Base-by-base conservation (phyloP, 2,329 filamentous ascomycete species). In the Verticillium klebahnii region DNA sequence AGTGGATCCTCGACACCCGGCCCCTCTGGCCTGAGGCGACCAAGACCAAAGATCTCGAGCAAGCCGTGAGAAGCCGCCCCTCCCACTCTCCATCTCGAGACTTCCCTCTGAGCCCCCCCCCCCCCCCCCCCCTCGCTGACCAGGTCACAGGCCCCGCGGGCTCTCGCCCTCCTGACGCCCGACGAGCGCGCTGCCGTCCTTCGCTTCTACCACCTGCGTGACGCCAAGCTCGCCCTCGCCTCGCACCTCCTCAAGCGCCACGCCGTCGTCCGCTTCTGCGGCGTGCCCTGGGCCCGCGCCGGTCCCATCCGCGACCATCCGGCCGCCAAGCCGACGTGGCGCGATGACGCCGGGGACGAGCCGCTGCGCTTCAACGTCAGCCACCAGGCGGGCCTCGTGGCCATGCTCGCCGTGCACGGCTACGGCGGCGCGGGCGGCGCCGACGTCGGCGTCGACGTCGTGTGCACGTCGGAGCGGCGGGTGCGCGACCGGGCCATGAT, bases 331-430 rank as follows among this genome's bases (percentile, higher is more conserved):
- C 85, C 85, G 54, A 72, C 84, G 59, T 86, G 78, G 71, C 70
- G 69, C 70, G 77, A 78, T 78, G 80, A 65, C 73, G 79, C 72
- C 76, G 83, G 68, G 66, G 76, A 62, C 61, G 75, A 80, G 67
- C 74, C 80, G 19, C 72, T 86, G n/a, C 68, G 77, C 65, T 93
- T 94, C 80, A 94, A 94, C 74, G 83, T 93, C 61, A 89, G 85
- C 56, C 91, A 94, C 73, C 91, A 94, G 77, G 88, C 88, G 9
- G 90, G 91, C 1, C 77, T 94, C 17, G 90, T 93, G 0, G 84
- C 85, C 2, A 77, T 93, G 34, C 81, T 89, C 14, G 88, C 88
- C 15, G 76, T 81, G 2, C 71, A 73, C 52, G 71, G 69, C 23
- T 73, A 75, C 68, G 67, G 63, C 5, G 61, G 61, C 58, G n/a